Conservation (phyloP, 2,329 filamentous ascomycete species). For the Curvularia lunata region DNA sequence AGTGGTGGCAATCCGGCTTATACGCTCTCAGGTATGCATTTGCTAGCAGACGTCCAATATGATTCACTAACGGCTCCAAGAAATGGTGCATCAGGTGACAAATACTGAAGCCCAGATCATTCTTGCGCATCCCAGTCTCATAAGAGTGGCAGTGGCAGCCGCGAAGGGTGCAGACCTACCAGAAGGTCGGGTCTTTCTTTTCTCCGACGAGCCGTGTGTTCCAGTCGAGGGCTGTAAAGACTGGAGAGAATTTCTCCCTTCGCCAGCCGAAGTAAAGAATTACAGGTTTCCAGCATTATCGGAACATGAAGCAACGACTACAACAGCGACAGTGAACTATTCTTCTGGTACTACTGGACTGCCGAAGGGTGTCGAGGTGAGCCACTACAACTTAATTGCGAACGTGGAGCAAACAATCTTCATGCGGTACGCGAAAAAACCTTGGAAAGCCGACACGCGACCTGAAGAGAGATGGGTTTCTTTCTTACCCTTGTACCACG, state of each 20-base stretch:
- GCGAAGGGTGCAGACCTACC: constrained; percentile 39
- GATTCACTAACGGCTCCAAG: constrained; percentile 24
- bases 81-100: constrained; percentile 45
- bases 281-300: constrained; percentile 39
- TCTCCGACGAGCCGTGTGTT: constrained; percentile 39
- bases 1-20: constrained; percentile 62
- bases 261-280: constrained; percentile 33
- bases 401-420: constrained; percentile 60
- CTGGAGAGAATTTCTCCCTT: constrained; percentile 41
- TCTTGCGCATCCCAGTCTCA: constrained; percentile 41
- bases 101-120: constrained; percentile 44
- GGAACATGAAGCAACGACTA: constrained; percentile 35
- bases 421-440: constrained; percentile 52
- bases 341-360: constrained; percentile 60
- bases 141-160: constrained; percentile 37
- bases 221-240: constrained; percentile 36
- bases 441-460: constrained; percentile 49
- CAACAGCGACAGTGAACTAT: constrained; percentile 58
- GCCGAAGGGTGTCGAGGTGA: constrained; percentile 60
- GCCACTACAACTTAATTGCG: constrained; percentile 58
- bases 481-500: constrained; percentile 53
- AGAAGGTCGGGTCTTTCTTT: constrained; percentile 40
- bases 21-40: constrained; percentile 53
- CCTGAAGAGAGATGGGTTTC: constrained; percentile 59
- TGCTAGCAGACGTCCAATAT: neutral